Evolutionary conservation across 345 rosid genomes (phyloP).

Genomic region (Conringia planisiliqua): DNA sequence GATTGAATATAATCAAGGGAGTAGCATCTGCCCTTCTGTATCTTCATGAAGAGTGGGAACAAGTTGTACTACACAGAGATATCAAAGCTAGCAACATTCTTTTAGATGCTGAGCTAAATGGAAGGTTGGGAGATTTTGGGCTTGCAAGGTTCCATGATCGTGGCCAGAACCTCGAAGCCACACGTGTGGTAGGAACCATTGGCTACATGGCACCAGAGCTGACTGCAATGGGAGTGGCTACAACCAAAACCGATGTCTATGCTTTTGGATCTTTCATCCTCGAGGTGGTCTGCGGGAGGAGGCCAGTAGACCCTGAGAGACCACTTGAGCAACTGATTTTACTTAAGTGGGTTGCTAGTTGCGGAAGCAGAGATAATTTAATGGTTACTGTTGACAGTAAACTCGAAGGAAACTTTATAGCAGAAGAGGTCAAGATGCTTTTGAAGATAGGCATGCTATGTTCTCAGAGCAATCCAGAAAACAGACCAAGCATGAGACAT

Average conservation of each 20-base stretch:
- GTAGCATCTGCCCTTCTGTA: background rate
- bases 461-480: constrained; percentile 32
- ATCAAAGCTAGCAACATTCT: background rate
- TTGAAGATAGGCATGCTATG: constrained; percentile 46
- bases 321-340: constrained; percentile 21
- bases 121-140: background rate
- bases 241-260: background rate
- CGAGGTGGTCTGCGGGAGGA: background rate
- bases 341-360: constrained; percentile 26
- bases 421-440: constrained; percentile 24
- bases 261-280: background rate
- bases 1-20: background rate
- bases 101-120: background rate
- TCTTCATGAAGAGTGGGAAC: background rate
- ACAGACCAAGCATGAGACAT: constrained; percentile 29
- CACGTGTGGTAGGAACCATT: background rate
- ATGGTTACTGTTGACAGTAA: constrained; percentile 30
- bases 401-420: constrained; percentile 9
- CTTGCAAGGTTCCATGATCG: background rate
- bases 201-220: constrained; percentile 5
- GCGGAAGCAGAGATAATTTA: constrained; percentile 19
- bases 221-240: background rate
- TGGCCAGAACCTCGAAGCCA: background rate
- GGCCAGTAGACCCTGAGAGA: constrained; percentile 20
- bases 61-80: background rate